Conservation (phyloP, 2,329 filamentous ascomycete genomes). For the Calonectria pauciramosa region DNA sequence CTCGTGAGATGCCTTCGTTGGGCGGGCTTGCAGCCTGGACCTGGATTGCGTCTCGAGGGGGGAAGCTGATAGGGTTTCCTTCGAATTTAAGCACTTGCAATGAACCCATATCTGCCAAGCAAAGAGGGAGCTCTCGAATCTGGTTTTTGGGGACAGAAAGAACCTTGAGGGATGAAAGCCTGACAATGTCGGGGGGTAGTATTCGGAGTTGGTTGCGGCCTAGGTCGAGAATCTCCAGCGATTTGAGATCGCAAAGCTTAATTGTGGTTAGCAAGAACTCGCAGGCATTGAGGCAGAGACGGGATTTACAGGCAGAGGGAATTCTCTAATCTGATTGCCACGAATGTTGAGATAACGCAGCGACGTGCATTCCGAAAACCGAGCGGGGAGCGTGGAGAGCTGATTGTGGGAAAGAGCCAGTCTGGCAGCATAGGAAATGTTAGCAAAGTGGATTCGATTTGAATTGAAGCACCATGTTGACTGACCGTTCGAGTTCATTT, state of each 20-base stretch:
- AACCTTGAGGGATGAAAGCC: conserved; percentile 88
- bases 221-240: conserved; percentile 93
- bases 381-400: conserved; percentile 75
- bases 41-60: conserved; percentile 78
- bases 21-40: conserved; percentile 68
- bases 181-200: conserved; percentile 84
- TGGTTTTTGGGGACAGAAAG: conserved; percentile 89
- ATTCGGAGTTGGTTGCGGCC: conserved; percentile 87
- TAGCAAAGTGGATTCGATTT: conserved; percentile 21
- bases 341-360: conserved; percentile 85
- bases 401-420: conserved; percentile 87
- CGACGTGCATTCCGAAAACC: conserved; percentile 82
- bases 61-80: conserved; percentile 87
- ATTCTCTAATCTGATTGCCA: conserved; percentile 79
- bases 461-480: conserved; percentile 29
- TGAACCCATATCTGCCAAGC: conserved; percentile 90
- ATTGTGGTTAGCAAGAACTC: conserved; percentile 40
- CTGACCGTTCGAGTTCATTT: conserved; percentile 78
- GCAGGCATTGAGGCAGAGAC: conserved; percentile 24
- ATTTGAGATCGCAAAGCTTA: conserved; percentile 87
- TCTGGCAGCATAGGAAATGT: conserved; percentile 57
- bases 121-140: conserved; percentile 86
- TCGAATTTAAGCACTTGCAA: conserved; percentile 91
- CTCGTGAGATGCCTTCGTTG: conserved; percentile 65
- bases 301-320: conserved; percentile 66